phyloP scores from a whole-genome alignment of 1,284 basidiomycete genomes.

The Heliocybe sulcata region DNA sequence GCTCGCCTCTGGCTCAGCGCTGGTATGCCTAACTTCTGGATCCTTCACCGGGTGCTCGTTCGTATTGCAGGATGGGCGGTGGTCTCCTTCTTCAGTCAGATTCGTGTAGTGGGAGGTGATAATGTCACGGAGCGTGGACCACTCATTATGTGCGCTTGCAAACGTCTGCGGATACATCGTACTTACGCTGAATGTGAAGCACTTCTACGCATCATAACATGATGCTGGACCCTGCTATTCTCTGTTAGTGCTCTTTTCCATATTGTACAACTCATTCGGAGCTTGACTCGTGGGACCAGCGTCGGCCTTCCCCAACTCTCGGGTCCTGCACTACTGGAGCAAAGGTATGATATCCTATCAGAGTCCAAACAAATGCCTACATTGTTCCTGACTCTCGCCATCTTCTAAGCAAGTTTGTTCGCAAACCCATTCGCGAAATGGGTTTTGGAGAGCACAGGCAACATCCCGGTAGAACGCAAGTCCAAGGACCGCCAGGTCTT shows the following conservation, averaged over 20 bases:
- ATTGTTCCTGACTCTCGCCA: background rate
- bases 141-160: conserved; percentile 71
- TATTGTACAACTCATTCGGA: conserved; percentile 10
- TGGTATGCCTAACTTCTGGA: conserved; percentile 21
- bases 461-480: conserved; percentile 93
- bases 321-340: conserved; percentile 93
- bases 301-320: conserved; percentile 66
- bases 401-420: conserved; percentile 59
- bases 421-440: conserved; percentile 66
- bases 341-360: conserved; percentile 43
- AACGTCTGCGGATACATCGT: background rate
- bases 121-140: conserved; percentile 82
- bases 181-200: conserved; percentile 30
- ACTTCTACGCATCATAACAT: conserved; percentile 88
- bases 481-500: conserved; percentile 84
- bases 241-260: conserved; percentile 50
- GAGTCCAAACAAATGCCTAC: background rate
- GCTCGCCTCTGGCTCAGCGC: background rate
- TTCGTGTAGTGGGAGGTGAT: conserved; percentile 78
- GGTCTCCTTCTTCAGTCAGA: conserved; percentile 81
- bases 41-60: conserved; percentile 59
- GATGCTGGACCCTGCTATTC: conserved; percentile 80
- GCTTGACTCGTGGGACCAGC: conserved; percentile 34
- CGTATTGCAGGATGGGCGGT: conserved; percentile 67
- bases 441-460: conserved; percentile 84